phyloP scores from a whole-genome alignment of 352 stramenopile genomes.

The Phytophthora boehmeriae region DNA sequence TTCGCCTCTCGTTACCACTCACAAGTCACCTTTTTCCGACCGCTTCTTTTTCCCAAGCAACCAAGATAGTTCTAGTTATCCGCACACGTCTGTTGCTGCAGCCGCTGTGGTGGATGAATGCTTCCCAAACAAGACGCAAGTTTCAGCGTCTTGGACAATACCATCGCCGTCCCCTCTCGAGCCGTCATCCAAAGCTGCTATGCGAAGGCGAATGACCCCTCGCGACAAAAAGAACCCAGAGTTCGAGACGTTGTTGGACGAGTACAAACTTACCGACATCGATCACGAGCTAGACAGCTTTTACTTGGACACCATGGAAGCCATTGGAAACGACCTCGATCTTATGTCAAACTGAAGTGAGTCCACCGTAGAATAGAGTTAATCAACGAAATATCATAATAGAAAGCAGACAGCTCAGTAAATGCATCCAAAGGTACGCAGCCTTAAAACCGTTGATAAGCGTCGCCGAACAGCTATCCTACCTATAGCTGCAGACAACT shows the following conservation, averaged over 20 bases:
- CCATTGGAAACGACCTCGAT: slow-evolving; percentile 62
- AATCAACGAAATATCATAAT: slow-evolving; percentile 24
- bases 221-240: slow-evolving; percentile 58
- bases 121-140: slow-evolving; percentile 44
- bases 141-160: slow-evolving; percentile 34
- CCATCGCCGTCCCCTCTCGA: slow-evolving; percentile 20
- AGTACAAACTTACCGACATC: slow-evolving; percentile 85
- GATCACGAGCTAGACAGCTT: slow-evolving; percentile 85
- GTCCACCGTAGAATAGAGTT: slow-evolving; percentile 28
- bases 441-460: slow-evolving; percentile 9
- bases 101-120: slow-evolving; percentile 58
- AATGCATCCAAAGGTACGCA: slow-evolving; percentile 13
- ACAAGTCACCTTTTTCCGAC: slow-evolving; percentile 29
- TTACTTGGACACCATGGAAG: slow-evolving; percentile 76
- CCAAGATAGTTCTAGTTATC: slow-evolving; percentile 7
- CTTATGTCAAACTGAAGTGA: slow-evolving; percentile 58
- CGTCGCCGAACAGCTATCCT: background rate
- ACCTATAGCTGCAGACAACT: no score
- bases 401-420: slow-evolving; percentile 25
- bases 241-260: slow-evolving; percentile 75
- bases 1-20: slow-evolving; percentile 9
- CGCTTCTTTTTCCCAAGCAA: slow-evolving; percentile 24
- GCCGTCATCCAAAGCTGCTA: slow-evolving; percentile 11
- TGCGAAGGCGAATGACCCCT: slow-evolving; percentile 29
- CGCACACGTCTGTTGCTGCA: slow-evolving; percentile 28